A percentile compares a stretch with the other conserved stretches of the same genome.
Evolutionary conservation across 805 yeast genomes (phyloP).

Genomic region (Nakazawaea peltata): DNA sequence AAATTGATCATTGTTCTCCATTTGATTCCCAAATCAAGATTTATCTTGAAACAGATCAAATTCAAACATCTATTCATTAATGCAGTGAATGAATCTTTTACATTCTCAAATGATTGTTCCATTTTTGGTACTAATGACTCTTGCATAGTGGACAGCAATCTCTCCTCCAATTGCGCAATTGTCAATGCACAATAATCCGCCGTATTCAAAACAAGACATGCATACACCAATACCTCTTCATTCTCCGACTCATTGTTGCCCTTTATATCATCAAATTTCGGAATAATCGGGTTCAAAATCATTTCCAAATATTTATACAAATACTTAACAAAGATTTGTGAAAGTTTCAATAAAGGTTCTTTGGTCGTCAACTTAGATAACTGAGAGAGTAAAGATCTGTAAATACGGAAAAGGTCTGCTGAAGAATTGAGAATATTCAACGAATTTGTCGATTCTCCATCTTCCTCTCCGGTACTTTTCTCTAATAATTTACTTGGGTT

Average conservation of each 20-base stretch:
- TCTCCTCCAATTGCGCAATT: slow-evolving; percentile 66
- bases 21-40: slow-evolving; percentile 51
- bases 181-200: slow-evolving; percentile 85
- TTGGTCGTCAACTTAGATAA: slow-evolving; percentile 52
- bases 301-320: slow-evolving; percentile 49
- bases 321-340: slow-evolving; percentile 57
- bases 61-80: slow-evolving; percentile 52
- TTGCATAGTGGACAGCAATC: slow-evolving; percentile 32
- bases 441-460: slow-evolving; percentile 30
- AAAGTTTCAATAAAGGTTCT: slow-evolving; percentile 40
- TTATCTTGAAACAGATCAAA: slow-evolving; percentile 48
- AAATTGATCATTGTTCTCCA: slow-evolving; percentile 81
- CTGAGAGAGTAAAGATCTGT: slow-evolving; percentile 66
- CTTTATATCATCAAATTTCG: slow-evolving; percentile 23
- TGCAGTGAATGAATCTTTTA: slow-evolving; percentile 48
- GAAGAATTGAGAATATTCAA: slow-evolving; percentile 77
- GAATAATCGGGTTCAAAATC: slow-evolving; percentile 41
- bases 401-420: slow-evolving; percentile 75
- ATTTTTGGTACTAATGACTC: slow-evolving; percentile 29
- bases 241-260: slow-evolving; percentile 28
- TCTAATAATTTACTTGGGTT: slow-evolving; percentile 43
- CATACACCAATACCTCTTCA: slow-evolving; percentile 54
- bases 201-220: slow-evolving; percentile 73
- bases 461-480: slow-evolving; percentile 26
- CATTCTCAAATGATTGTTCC: slow-evolving; percentile 40